These are phyloP conservation scores for Collariella sp. DNA, from an alignment of 495 filamentous ascomycete genomes.

Conservation along the genomic window DNA sequence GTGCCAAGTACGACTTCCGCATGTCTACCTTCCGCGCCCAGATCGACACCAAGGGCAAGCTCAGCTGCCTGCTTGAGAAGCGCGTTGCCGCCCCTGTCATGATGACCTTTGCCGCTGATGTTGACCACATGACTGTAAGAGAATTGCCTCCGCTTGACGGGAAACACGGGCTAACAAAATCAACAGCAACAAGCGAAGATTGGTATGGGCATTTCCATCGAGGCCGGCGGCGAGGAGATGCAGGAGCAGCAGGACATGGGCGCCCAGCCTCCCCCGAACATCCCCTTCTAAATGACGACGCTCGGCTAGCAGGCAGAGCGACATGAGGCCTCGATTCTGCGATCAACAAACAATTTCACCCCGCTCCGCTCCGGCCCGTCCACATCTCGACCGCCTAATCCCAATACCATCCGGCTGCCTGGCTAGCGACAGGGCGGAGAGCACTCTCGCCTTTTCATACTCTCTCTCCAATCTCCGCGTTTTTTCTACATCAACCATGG, in stretches of 20 bases:
- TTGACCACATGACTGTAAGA: constrained; percentile 91
- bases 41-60: constrained; percentile 86
- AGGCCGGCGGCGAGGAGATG: constrained; percentile 79
- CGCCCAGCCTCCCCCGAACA: constrained; percentile 40
- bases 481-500: neutral
- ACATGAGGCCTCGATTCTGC: constrained; percentile 1
- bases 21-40: constrained; percentile 91
- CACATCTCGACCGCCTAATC: constrained; percentile 17
- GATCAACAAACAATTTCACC: constrained; percentile 5
- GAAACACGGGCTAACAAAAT: constrained; percentile 15
- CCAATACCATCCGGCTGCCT: constrained; percentile 16
- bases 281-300: constrained; percentile 44
- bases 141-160: neutral
- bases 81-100: constrained; percentile 80
- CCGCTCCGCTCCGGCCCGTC: constrained; percentile 17
- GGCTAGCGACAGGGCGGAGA: constrained; percentile 3
- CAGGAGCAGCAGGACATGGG: constrained; percentile 79
- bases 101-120: constrained; percentile 92
- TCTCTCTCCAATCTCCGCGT: neutral
- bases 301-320: neutral
- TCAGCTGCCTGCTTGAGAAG: constrained; percentile 92
- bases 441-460: neutral
- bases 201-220: constrained; percentile 88
- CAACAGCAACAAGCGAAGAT: constrained; percentile 86
- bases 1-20: constrained; percentile 97